A percentile compares a stretch with the other conserved stretches of the same genome.
Conservation (phyloP, 2,329 filamentous ascomycete genomes). For the Spiromastix sp. region DNA sequence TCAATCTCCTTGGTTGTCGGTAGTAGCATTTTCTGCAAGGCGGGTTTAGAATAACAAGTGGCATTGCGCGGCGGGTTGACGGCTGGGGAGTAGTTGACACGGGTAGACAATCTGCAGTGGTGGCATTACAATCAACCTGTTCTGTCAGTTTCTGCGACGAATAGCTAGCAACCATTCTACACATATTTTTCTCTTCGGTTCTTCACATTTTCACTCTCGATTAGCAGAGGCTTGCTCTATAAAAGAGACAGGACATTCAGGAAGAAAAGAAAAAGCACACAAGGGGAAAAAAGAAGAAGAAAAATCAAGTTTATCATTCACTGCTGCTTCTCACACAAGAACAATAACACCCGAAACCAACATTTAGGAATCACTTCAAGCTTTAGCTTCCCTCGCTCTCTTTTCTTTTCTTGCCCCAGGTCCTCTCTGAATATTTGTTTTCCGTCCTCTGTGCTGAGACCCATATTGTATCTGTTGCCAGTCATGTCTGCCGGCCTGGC, state of each 20-base stretch:
- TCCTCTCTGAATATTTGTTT: slow-evolving; percentile 1
- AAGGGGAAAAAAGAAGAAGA: slow-evolving; percentile 8
- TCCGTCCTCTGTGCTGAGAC: neutral
- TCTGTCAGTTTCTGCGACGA: slow-evolving; percentile 28
- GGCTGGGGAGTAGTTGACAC: slow-evolving; percentile 13
- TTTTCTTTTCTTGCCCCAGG: slow-evolving; percentile 7
- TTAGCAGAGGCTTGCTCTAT: slow-evolving; percentile 10
- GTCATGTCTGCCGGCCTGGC: slow-evolving; percentile 52
- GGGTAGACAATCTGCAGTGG: slow-evolving; percentile 15
- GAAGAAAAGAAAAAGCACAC: slow-evolving; percentile 9
- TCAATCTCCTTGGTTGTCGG: slow-evolving; percentile 1
- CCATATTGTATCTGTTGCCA: slow-evolving; percentile 24
- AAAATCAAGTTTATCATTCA: slow-evolving; percentile 10
- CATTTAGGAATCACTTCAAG: slow-evolving; percentile 1
- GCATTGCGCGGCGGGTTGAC: slow-evolving; percentile 2
- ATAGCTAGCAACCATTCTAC: slow-evolving; percentile 38
- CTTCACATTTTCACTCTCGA: slow-evolving; percentile 14
- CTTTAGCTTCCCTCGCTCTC: slow-evolving; percentile 7
- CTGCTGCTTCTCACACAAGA: slow-evolving; percentile 6
- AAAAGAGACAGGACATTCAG: slow-evolving; percentile 10
- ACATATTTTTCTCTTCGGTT: slow-evolving; percentile 29
- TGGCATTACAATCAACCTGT: slow-evolving; percentile 25
- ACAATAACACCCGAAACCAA: slow-evolving; percentile 7
- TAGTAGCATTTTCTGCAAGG: slow-evolving; percentile 3
- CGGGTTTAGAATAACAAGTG: slow-evolving; percentile 2